phyloP scores from a whole-genome alignment of 2,329 filamentous ascomycete species.

The Paradendryphiella salina region DNA sequence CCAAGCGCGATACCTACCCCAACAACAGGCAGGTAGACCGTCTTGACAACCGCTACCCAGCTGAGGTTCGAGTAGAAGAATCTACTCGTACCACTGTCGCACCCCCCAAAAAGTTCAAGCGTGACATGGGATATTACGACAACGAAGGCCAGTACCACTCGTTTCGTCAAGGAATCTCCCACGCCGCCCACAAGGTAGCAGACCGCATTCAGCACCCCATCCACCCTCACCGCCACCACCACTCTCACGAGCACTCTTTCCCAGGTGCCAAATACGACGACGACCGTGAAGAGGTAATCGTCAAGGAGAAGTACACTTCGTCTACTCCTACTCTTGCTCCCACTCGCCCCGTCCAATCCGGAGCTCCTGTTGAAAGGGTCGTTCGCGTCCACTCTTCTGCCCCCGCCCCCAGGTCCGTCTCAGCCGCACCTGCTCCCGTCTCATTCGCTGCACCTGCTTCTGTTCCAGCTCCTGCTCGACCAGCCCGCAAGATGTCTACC shows the following conservation, averaged over 20 bases:
- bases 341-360: constrained; percentile 45
- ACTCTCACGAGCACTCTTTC: constrained; percentile 45
- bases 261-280: constrained; percentile 40
- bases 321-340: constrained; percentile 35
- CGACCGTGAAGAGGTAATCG: constrained; percentile 52
- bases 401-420: constrained; percentile 44
- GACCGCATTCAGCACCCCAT: constrained; percentile 68
- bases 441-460: constrained; percentile 25
- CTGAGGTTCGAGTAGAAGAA: constrained; percentile 56
- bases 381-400: constrained; percentile 30
- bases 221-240: constrained; percentile 59
- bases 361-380: constrained; percentile 41
- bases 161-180: constrained; percentile 71
- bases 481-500: constrained; percentile 53
- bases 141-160: constrained; percentile 76
- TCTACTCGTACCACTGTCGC: constrained; percentile 58
- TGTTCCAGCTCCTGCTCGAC: constrained; percentile 14
- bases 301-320: constrained; percentile 51
- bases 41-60: constrained; percentile 47
- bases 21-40: constrained; percentile 40
- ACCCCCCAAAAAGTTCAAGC: constrained; percentile 53
- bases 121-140: constrained; percentile 80
- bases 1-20: constrained; percentile 49
- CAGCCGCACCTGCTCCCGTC: constrained; percentile 81
- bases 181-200: constrained; percentile 55